Percentiles rank a stretch among this genome's conserved stretches.
Conservation (phyloP, 176 grass and related monocot species). For the Tuctoria greenei region DNA sequence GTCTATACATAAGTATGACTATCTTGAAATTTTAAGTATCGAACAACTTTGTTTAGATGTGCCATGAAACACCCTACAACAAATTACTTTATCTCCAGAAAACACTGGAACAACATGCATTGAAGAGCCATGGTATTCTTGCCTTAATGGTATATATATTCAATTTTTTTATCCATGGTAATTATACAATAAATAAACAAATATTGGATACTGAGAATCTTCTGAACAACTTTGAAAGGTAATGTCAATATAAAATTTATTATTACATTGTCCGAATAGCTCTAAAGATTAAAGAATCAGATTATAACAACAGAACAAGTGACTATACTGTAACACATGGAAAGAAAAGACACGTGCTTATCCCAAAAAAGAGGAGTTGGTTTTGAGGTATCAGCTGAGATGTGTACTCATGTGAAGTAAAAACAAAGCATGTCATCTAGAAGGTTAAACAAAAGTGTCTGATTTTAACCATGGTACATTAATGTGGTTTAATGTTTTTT, state of each 20-base stretch:
- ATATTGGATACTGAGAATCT: not conserved
- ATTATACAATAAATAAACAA: not conserved
- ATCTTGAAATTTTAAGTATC: not conserved
- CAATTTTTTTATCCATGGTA: not conserved
- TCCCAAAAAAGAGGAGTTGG: not conserved
- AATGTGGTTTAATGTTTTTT: constrained; percentile 21
- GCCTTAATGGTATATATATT: not conserved
- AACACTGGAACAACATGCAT: constrained; percentile 5
- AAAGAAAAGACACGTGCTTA: not conserved
- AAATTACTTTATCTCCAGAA: not conserved
- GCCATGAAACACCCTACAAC: not conserved
- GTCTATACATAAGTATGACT: too few species aligned
- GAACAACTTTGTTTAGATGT: not conserved
- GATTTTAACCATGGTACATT: constrained; percentile 6
- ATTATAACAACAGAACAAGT: not conserved
- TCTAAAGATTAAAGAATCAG: not conserved
- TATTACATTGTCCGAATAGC: not conserved
- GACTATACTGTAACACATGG: not conserved
- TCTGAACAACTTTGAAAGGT: not conserved
- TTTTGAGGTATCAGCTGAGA: not conserved
- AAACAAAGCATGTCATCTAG: not conserved
- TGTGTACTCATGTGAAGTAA: not conserved
- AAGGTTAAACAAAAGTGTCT: constrained; percentile 7
- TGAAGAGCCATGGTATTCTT: too few species aligned
- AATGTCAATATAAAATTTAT: constrained; percentile 5